A percentile compares a stretch with the other conserved stretches of the same genome.
These are phyloP conservation scores for Globisporangium megalacanthum DNA, from an alignment of 352 stramenopile genomes.

Conservation along the genomic window DNA sequence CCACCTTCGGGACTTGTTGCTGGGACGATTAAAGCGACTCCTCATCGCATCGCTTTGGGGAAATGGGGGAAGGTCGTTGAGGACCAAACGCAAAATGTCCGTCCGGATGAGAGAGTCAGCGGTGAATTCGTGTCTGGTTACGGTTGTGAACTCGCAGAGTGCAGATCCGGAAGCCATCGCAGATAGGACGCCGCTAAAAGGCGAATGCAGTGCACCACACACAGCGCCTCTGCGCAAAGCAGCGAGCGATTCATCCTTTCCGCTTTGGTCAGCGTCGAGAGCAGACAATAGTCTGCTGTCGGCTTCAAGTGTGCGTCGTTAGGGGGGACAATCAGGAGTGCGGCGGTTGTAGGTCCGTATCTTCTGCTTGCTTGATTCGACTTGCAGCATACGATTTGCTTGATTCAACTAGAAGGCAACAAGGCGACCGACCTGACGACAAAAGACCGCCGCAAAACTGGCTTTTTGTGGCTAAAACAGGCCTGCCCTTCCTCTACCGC, in stretches of 20 bases:
- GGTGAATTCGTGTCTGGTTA: not conserved
- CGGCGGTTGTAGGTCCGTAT: not conserved
- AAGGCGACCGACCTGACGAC: not conserved
- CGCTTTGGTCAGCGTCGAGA: too few relatives aligned
- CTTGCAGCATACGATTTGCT: not conserved
- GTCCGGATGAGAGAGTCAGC: not conserved
- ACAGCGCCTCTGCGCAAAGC: too few relatives aligned
- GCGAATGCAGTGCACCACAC: too few relatives aligned
- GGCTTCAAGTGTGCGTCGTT: not conserved
- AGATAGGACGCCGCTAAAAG: not conserved
- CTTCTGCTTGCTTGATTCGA: not conserved
- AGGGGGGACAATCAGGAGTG: too few relatives aligned
- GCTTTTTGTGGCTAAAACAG: too few relatives aligned
- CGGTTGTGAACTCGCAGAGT: too few relatives aligned
- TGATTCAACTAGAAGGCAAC: not conserved
- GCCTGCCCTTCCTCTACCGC: constrained; percentile 3
- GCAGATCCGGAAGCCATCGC: not conserved
- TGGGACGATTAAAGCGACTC: too few relatives aligned
- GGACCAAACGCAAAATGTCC: too few relatives aligned
- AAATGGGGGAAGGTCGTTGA: too few relatives aligned
- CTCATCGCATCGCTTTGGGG: too few relatives aligned
- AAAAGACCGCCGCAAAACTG: not conserved
- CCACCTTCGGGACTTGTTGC: too few relatives aligned
- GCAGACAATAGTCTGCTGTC: not conserved
- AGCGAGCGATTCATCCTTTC: too few relatives aligned